Percentiles rank a stretch among this genome's conserved stretches.
phyloP scores from a whole-genome alignment of 805 yeast genomes.

The Cyberlindnera xylosilytica region DNA sequence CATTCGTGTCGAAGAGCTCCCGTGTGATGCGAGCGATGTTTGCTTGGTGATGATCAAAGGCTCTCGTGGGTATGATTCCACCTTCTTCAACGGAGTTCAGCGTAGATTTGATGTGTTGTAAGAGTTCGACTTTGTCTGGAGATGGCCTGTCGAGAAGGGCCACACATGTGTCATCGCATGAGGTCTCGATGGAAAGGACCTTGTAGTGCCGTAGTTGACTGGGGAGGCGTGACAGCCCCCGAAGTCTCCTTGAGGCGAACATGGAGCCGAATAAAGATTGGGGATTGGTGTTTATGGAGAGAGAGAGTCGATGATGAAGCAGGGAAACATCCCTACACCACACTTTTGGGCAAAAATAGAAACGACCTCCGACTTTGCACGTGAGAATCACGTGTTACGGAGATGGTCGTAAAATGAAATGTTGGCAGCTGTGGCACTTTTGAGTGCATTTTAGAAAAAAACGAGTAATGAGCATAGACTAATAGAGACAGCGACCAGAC shows the following conservation, averaged over 20 bases:
- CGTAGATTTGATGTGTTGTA: conserved; percentile 63
- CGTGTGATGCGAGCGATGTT: conserved; percentile 50
- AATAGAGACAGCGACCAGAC: no score
- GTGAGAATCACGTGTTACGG: no score
- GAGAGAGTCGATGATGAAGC: not conserved
- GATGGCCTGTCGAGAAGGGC: conserved; percentile 59
- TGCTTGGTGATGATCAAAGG: conserved; percentile 73
- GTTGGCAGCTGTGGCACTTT: no score
- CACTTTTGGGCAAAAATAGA: no score
- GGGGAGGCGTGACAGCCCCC: not conserved
- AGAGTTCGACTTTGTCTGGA: conserved; percentile 30
- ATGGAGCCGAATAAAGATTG: no score
- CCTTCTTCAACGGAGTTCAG: conserved; percentile 66
- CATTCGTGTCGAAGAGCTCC: conserved; percentile 35
- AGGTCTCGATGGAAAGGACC: conserved; percentile 85
- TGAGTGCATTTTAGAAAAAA: no score
- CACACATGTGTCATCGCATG: conserved; percentile 95
- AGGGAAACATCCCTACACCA: not conserved
- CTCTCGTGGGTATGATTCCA: conserved; percentile 86
- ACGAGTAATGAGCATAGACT: no score
- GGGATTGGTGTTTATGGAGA: no score
- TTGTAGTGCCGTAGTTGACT: conserved; percentile 39
- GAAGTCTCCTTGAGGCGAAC: not conserved
- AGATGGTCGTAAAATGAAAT: no score
- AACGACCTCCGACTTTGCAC: no score